phyloP scores from a whole-genome alignment of 2,329 filamentous ascomycete genomes.

The Cercospora zeina region DNA sequence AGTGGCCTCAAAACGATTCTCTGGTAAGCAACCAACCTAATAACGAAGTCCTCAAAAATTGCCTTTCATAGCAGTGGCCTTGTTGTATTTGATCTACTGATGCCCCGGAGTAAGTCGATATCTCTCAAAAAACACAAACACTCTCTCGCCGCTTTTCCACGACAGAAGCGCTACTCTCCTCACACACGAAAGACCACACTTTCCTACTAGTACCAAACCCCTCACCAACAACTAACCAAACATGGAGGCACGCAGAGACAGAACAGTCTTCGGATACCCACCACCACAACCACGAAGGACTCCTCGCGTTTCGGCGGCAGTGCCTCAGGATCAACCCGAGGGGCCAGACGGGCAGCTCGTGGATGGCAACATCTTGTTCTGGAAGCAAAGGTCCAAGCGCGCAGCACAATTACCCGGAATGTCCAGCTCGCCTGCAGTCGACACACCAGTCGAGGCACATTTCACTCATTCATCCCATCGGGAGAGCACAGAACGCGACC shows the following conservation, averaged over 20 bases:
- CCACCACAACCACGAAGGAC: background rate
- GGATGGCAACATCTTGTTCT: background rate
- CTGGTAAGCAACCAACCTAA: too few relatives aligned
- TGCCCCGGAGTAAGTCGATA: too few relatives aligned
- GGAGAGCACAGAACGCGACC: background rate
- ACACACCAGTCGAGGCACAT: background rate
- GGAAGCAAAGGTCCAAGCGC: background rate
- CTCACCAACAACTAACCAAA: background rate
- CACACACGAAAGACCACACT: background rate
- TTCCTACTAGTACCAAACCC: background rate
- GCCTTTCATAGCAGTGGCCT: background rate
- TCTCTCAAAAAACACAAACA: too few relatives aligned
- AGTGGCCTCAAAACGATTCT: too few relatives aligned
- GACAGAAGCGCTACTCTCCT: background rate
- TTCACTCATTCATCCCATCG: background rate
- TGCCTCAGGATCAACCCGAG: background rate
- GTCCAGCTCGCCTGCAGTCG: background rate
- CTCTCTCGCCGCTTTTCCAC: background rate
- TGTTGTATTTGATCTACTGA: too few relatives aligned
- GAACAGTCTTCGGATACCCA: background rate
- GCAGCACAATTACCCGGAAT: background rate
- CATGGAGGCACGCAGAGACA: constrained; percentile 1
- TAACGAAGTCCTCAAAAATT: background rate
- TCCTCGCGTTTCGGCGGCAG: background rate
- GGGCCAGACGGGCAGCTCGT: background rate